Evolutionary conservation across 176 grass and related monocot genomes (phyloP).

Genomic region (Eragrostis curvula): DNA sequence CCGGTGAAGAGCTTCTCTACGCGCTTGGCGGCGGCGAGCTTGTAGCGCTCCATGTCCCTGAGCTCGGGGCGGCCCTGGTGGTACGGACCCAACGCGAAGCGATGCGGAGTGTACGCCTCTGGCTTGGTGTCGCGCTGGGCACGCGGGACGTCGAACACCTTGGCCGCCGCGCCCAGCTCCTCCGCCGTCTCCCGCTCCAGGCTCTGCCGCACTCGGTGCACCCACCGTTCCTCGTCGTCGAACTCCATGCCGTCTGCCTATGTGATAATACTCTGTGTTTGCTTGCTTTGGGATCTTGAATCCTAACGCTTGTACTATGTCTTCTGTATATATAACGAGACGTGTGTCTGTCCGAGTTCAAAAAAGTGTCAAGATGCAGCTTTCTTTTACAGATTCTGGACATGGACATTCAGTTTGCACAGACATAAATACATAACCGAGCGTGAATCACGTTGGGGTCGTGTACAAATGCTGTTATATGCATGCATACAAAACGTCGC

Average conservation of each 20-base stretch:
- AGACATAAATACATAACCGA: not conserved
- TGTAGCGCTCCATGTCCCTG: slow-evolving; percentile 84
- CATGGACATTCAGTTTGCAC: too few relatives aligned
- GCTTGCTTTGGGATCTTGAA: too few relatives aligned
- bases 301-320: too few relatives aligned
- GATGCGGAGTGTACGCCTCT: slow-evolving; percentile 68
- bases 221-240: slow-evolving; percentile 60
- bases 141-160: slow-evolving; percentile 68
- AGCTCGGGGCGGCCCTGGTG: slow-evolving; percentile 68
- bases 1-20: slow-evolving; percentile 62
- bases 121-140: slow-evolving; percentile 52
- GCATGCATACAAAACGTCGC: not conserved
- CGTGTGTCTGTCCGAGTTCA: too few relatives aligned
- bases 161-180: slow-evolving; percentile 32
- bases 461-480: not conserved
- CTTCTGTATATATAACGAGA: too few relatives aligned
- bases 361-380: not conserved
- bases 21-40: slow-evolving; percentile 75
- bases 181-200: slow-evolving; percentile 43
- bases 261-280: too few relatives aligned
- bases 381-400: not conserved
- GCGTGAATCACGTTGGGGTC: not conserved
- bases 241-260: slow-evolving; percentile 10
- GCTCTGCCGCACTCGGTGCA: slow-evolving; percentile 50
- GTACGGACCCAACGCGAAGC: slow-evolving; percentile 71